Conservation (phyloP, 148 eudicot genomes). For the Polygonum maritimum region DNA sequence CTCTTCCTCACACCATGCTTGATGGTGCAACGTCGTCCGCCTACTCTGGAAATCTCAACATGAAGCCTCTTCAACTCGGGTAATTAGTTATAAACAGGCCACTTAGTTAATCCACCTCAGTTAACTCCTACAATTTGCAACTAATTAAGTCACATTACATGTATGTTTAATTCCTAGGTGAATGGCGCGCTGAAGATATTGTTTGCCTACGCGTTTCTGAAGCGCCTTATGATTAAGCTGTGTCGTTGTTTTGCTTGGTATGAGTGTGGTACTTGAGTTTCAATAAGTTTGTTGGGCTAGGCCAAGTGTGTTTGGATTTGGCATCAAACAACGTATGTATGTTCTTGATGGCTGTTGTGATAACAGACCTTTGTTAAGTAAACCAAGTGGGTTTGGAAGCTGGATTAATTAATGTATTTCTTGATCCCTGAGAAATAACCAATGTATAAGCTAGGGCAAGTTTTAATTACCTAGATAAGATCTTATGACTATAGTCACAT, state of each 20-base stretch:
- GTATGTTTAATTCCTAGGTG: not conserved
- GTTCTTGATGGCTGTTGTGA: not conserved
- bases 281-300: not conserved
- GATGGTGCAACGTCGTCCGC: not conserved
- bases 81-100: not conserved
- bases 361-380: not conserved
- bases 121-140: not conserved
- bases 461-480: too few species aligned
- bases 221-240: not conserved
- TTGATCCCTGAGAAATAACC: too few species aligned
- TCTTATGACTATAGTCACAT: too few species aligned
- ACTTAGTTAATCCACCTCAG: not conserved
- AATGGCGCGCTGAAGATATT: not conserved
- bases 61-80: conserved; percentile 6
- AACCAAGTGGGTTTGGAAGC: too few species aligned
- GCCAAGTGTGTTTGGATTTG: not conserved
- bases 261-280: not conserved
- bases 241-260: not conserved
- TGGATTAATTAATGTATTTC: too few species aligned
- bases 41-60: not conserved
- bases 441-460: too few species aligned
- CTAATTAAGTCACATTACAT: not conserved
- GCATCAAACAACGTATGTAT: not conserved
- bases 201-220: not conserved
- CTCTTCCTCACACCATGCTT: conserved; percentile 12